Percentiles rank a stretch among this genome's conserved stretches.
Evolutionary conservation across 768 basidiomycete species (phyloP).

Genomic region (Lentinula edodes): DNA sequence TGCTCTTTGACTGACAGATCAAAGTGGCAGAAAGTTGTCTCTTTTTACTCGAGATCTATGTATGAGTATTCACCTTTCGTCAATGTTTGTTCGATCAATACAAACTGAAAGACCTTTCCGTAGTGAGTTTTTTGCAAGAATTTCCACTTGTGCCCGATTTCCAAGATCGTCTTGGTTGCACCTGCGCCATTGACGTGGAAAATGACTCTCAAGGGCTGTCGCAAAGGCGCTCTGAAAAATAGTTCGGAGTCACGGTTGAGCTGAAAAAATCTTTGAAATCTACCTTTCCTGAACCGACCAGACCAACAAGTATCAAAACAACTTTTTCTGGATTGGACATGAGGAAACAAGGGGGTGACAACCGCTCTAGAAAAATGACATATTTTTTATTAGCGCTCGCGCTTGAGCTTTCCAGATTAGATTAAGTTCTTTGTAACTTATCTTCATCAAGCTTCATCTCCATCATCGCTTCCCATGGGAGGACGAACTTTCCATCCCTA

Average conservation of each 20-base stretch:
- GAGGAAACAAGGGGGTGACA: too few species aligned
- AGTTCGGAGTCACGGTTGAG: neutral
- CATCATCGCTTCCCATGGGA: too few species aligned
- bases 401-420: too few species aligned
- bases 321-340: constrained; percentile 26
- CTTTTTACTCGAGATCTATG: too few species aligned
- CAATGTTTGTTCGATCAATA: constrained; percentile 76
- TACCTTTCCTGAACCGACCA: constrained; percentile 74
- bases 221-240: constrained; percentile 62
- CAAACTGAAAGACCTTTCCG: constrained; percentile 63
- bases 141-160: constrained; percentile 58
- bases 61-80: constrained; percentile 44
- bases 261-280: constrained; percentile 7
- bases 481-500: too few species aligned
- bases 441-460: too few species aligned
- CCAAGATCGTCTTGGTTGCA: constrained; percentile 84
- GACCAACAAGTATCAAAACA: constrained; percentile 67
- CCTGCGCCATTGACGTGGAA: constrained; percentile 51
- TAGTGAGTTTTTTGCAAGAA: constrained; percentile 46
- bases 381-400: too few species aligned
- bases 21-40: neutral
- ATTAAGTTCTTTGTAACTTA: too few species aligned
- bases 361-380: too few species aligned
- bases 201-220: constrained; percentile 53
- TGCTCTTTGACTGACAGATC: constrained; percentile 50